Evolutionary conservation across 139 green algal species (phyloP), one percentile per base, ranked within the genome.

Genomic region (Limnomonas spitsbergensis): DNA sequence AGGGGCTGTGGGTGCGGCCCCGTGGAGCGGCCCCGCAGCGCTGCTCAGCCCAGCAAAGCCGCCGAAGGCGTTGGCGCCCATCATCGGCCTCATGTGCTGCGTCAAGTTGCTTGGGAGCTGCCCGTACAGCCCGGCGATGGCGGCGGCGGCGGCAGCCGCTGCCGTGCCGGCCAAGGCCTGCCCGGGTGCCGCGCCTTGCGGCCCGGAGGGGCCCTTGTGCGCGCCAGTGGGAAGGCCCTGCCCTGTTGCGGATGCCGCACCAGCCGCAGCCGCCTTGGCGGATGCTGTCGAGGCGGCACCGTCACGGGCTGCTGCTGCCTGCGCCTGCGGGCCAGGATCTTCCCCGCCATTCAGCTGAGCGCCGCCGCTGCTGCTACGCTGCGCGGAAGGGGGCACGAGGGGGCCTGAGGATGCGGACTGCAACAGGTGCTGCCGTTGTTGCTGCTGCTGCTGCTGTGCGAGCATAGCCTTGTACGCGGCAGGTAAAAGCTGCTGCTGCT

Each of bases 401-500:
- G 68, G 68, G 68, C 20, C n/a, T 26, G 47, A 61, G 47, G 47
- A 61, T 29, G 47, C 47, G 20, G 47, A 61, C 20, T 61, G 47
- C 14, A 61, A 20, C 20, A 79, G 74, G 20, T 75, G 56, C 76
- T 29, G 39, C 27, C 37, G 40, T 6, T 1, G 40, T n/a, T 78
- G 42, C 40, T 40, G 71, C 73, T 38, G 54, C 40, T 78, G 42
- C 40, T 40, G 71, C 73, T 38, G 54, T 53, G 75, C 76, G 20
- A 61, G 47, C 47, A 61, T 29, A 29, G 47, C 47, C 47, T 61
- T 61, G 47, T 61, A 61, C 14, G 47, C 47, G 20, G 47, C 47
- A 61, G 47, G 47, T 14, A 61, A 61, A 29, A 61, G 47, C 47
- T 76, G 77, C 77, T 61, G 47, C 47, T 61, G 47, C n/a, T 75